Conservation (phyloP, 2,329 filamentous ascomycete genomes). For the Phialophora chinensis region DNA sequence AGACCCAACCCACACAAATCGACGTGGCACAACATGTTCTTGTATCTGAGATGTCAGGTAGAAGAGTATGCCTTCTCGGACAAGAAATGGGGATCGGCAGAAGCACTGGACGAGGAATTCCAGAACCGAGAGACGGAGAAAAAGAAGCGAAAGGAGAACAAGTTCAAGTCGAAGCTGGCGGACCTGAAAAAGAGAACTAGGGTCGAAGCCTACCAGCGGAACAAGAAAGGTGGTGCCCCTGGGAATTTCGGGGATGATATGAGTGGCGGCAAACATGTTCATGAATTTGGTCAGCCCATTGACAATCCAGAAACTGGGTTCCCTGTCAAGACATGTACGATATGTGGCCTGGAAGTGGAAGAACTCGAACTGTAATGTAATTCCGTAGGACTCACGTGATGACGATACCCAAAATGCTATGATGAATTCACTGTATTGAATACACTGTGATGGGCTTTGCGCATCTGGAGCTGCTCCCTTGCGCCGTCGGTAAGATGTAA, state of each 20-base stretch:
- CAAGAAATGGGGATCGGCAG: conserved; percentile 87
- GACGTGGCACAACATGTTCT: conserved; percentile 98
- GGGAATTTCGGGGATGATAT: conserved; percentile 78
- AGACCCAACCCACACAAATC: conserved; percentile 94
- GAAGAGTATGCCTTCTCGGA: conserved; percentile 86
- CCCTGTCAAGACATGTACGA: conserved; percentile 72
- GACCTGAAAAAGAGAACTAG: conserved; percentile 93
- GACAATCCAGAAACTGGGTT: conserved; percentile 63
- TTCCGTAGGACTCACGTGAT: neutral
- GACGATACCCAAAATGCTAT: conserved; percentile 11
- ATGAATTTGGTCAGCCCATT: conserved; percentile 75
- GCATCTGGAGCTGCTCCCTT: neutral
- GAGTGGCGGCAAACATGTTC: conserved; percentile 74
- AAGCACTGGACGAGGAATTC: conserved; percentile 87
- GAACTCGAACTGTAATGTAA: conserved; percentile 67
- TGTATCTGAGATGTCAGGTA: conserved; percentile 90
- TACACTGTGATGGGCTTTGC: neutral
- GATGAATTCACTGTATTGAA: neutral
- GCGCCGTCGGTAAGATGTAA: neutral
- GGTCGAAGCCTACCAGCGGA: conserved; percentile 84
- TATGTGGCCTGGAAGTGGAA: conserved; percentile 72
- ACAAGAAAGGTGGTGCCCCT: conserved; percentile 59
- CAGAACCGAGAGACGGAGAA: conserved; percentile 77
- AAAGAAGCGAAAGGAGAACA: conserved; percentile 84
- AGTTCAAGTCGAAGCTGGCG: conserved; percentile 86